Percentiles rank a stretch among this genome's conserved stretches.
Conservation (phyloP, 192 early-diverging fungal genomes). For the Coemansia sp. region DNA sequence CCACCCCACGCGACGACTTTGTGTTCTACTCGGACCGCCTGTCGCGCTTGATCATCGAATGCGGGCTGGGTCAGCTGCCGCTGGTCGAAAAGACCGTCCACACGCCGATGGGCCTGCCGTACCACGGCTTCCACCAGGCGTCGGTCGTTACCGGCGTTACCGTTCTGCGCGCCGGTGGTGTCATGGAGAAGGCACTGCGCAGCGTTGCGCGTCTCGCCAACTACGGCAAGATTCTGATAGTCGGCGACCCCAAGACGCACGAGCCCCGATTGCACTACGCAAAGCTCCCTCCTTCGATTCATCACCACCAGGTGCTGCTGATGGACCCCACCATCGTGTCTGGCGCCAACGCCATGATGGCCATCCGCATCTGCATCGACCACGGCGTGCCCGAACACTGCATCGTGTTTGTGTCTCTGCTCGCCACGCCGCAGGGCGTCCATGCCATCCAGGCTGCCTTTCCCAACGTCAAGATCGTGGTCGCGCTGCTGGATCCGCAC, state of each 20-base stretch:
- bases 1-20: slow-evolving; percentile 78
- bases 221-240: slow-evolving; percentile 90
- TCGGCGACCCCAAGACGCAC: slow-evolving; percentile 72
- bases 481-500: slow-evolving; percentile 75
- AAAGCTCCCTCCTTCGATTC: slow-evolving; percentile 72
- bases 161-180: slow-evolving; percentile 83
- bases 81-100: slow-evolving; percentile 50
- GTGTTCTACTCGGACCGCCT: slow-evolving; percentile 91
- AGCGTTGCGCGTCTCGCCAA: slow-evolving; percentile 77
- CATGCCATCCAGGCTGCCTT: slow-evolving; percentile 81
- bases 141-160: slow-evolving; percentile 67
- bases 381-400: slow-evolving; percentile 82
- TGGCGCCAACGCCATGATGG: slow-evolving; percentile 94
- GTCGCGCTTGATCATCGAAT: slow-evolving; percentile 80
- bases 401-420: slow-evolving; percentile 82
- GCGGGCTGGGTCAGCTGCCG: slow-evolving; percentile 65
- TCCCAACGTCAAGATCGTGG: slow-evolving; percentile 76
- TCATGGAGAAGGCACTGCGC: slow-evolving; percentile 86
- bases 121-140: slow-evolving; percentile 51
- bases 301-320: slow-evolving; percentile 65
- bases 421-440: slow-evolving; percentile 77
- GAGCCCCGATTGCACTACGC: slow-evolving; percentile 90
- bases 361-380: slow-evolving; percentile 88
- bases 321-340: slow-evolving; percentile 90
- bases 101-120: slow-evolving; percentile 63